These are phyloP conservation scores for Rhododendron henanense DNA, from an alignment of 148 eudicot species.

Conservation along the genomic window DNA sequence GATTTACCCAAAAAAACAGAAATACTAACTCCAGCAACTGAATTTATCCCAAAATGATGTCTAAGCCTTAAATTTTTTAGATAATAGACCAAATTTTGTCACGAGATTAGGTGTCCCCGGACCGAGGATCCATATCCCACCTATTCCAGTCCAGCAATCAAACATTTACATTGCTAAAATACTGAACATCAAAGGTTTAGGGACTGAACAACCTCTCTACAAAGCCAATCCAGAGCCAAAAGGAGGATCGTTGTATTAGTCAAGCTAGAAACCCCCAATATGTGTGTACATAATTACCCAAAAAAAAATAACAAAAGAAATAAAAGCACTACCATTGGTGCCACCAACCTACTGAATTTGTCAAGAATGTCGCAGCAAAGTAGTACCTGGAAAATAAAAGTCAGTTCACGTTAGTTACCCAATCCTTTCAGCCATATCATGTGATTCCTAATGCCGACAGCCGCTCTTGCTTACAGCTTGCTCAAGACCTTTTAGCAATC, in stretches of 20 bases:
- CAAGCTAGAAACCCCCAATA: background rate
- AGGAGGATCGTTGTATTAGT: background rate
- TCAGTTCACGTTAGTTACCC: background rate
- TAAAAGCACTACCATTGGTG: background rate
- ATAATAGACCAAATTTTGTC: background rate
- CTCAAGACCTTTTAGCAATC: conserved; percentile 18
- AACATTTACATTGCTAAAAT: background rate
- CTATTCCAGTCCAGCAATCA: background rate
- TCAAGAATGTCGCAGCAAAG: conserved; percentile 2
- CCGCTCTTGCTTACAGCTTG: conserved; percentile 13
- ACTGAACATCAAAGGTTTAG: background rate
- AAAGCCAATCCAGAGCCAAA: background rate
- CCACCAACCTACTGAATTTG: conserved; percentile 5
- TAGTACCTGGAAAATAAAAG: background rate
- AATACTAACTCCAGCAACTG: background rate
- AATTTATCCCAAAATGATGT: background rate
- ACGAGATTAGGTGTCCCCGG: background rate
- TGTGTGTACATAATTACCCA: background rate
- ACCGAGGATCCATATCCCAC: background rate
- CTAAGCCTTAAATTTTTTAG: background rate
- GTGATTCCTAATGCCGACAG: conserved; percentile 3
- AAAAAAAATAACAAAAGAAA: background rate
- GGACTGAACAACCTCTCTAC: background rate
- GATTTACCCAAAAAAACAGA: background rate
- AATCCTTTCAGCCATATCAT: conserved; percentile 9